phyloP scores from a whole-genome alignment of 2,329 filamentous ascomycete species.

The Talaromyces verruculosus region DNA sequence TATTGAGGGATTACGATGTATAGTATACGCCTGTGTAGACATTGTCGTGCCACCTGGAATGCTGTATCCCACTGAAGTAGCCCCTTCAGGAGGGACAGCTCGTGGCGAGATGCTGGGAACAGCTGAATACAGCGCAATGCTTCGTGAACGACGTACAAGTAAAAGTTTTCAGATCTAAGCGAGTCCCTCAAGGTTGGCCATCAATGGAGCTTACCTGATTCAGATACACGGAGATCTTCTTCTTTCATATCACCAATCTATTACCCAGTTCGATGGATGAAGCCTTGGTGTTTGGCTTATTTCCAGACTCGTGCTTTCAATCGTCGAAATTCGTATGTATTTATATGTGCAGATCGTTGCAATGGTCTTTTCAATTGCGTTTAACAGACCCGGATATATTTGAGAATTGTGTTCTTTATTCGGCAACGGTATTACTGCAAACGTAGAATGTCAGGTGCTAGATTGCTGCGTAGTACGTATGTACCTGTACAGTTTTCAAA shows the following conservation, averaged over 20 bases:
- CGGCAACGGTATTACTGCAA: background rate
- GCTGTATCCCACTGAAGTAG: constrained; percentile 39
- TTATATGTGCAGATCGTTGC: background rate
- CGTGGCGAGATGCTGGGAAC: constrained; percentile 59
- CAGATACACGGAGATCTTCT: constrained; percentile 53
- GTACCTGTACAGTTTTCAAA: background rate
- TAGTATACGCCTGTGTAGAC: constrained; percentile 52
- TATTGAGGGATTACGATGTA: constrained; percentile 53
- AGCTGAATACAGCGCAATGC: constrained; percentile 58
- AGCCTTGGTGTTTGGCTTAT: background rate
- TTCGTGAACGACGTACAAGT: constrained; percentile 51
- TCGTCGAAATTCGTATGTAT: background rate
- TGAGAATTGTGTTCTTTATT: background rate
- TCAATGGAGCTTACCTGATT: constrained; percentile 41
- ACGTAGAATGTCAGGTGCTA: background rate
- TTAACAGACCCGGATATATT: background rate
- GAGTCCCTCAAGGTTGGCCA: background rate
- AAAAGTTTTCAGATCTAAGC: background rate
- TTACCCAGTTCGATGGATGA: background rate
- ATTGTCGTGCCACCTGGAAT: constrained; percentile 55
- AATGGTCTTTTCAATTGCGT: background rate
- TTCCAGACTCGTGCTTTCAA: background rate
- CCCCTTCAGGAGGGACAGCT: constrained; percentile 48
- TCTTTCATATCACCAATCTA: constrained; percentile 38
- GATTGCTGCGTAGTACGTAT: background rate